A percentile compares a stretch with the other conserved stretches of the same genome.
Conservation (phyloP, 2,329 filamentous ascomycete genomes). For the Colletotrichum camelliae region DNA sequence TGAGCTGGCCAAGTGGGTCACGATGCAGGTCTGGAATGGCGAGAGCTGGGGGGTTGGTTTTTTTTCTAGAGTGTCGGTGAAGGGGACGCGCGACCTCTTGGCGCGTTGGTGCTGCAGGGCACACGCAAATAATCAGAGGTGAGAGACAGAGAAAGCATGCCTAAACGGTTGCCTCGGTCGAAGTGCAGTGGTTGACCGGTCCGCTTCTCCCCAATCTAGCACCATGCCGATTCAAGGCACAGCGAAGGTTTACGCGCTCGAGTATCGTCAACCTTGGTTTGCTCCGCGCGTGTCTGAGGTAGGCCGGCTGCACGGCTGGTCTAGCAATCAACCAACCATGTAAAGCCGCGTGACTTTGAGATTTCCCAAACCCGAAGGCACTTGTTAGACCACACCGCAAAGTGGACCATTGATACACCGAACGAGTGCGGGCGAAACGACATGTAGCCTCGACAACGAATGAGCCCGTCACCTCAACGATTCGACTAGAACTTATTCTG, state of each 20-base stretch:
- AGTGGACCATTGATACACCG: not conserved
- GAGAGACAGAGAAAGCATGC: not conserved
- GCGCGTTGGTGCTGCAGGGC: not conserved
- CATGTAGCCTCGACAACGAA: not conserved
- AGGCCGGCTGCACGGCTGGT: not conserved
- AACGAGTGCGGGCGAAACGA: not conserved
- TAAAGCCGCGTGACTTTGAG: not conserved
- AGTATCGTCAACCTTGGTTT: not conserved
- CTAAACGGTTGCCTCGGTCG: not conserved
- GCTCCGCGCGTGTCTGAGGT: not conserved
- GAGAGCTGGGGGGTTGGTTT: not conserved
- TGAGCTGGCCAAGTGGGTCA: constrained; percentile 9
- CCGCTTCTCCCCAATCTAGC: not conserved
- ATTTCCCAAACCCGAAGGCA: not conserved
- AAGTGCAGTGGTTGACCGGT: not conserved
- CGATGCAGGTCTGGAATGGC: constrained; percentile 7
- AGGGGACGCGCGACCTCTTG: not conserved
- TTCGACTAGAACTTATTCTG: not conserved
- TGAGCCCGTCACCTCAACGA: not conserved
- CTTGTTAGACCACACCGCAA: not conserved
- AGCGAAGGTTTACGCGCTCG: not conserved
- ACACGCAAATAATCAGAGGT: not conserved
- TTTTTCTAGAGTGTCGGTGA: not conserved
- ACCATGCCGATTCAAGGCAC: not conserved
- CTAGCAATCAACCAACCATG: not conserved